Evolutionary conservation across 768 basidiomycete species (phyloP).

Genomic region (Filobasidium wieringae): DNA sequence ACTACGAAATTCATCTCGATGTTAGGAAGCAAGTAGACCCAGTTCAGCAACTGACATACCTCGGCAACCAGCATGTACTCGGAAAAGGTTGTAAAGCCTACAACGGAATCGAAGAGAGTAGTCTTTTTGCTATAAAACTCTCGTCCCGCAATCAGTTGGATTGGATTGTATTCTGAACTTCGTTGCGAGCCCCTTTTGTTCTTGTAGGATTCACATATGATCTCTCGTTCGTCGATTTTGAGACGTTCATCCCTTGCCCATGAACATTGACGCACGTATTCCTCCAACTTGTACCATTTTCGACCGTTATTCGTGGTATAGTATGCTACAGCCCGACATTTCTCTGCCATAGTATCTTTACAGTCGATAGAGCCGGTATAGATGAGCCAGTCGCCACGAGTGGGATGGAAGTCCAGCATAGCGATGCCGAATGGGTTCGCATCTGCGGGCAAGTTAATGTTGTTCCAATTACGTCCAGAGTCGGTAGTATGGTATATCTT

Average conservation of each 20-base stretch:
- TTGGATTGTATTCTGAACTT: conserved; percentile 50
- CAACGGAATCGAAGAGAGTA: conserved; percentile 72
- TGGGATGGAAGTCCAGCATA: conserved; percentile 76
- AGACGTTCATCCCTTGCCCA: conserved; percentile 77
- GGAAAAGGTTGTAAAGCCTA: conserved; percentile 83
- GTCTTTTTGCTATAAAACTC: conserved; percentile 60
- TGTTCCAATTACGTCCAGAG: conserved; percentile 61
- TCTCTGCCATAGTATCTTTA: conserved; percentile 38
- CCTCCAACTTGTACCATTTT: conserved; percentile 62
- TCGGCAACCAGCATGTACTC: conserved; percentile 93
- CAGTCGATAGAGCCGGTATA: conserved; percentile 77
- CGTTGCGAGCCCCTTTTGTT: conserved; percentile 71
- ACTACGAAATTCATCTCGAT: no score
- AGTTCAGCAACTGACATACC: conserved; percentile 44
- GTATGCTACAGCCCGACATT: conserved; percentile 63
- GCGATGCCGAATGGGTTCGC: conserved; percentile 70
- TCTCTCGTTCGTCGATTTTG: conserved; percentile 69
- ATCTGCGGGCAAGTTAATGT: conserved; percentile 49
- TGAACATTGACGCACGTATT: conserved; percentile 78
- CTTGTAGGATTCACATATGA: conserved; percentile 78
- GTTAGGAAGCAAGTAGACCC: no score
- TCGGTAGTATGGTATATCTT: conserved; percentile 72
- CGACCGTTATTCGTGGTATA: conserved; percentile 69
- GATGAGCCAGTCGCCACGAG: conserved; percentile 63
- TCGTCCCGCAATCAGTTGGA: conserved; percentile 67